Base-by-base conservation (phyloP, 2,329 filamentous ascomycete species). In the Calonectria ilicicola region DNA sequence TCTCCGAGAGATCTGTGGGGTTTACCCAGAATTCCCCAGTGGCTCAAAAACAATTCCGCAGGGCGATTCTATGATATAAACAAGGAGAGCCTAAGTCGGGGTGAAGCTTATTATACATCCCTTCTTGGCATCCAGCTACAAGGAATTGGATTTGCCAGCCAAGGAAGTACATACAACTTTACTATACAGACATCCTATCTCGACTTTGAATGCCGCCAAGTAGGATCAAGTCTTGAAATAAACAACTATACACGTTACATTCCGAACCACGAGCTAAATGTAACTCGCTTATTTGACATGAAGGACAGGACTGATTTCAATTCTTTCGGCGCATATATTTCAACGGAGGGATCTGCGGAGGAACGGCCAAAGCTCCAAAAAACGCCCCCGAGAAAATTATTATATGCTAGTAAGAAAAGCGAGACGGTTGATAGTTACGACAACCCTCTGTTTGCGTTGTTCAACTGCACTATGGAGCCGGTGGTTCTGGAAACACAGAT, bases 171-270 rank as follows among this genome's bases (percentile, higher is more conserved):
- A 3, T 65, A 65, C 51, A 23, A 58, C 23, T 72, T 72, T 35
- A 40, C 47, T 8, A 21, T 72, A 8, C 58, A 72, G 19, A 72
- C 70, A n/a, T 35, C 70, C 8, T 72, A 72, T 27, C 27, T 72
- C 17, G 60, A 72, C 44, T 60, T 68, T 23, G 32, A 44, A 15
- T 68, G 66, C n/a, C 14, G 21, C 19, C 9, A 21, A 6, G n/a
- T 58, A 5, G 15, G 21, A 23, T 46, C 42, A 10, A n/a, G 21
- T 3, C 17, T 46, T 46, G 12, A 46, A 2, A 19, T 19, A n/a
- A 7, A 19, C 9, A 19, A 19, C 7, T 21, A 46, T n/a, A 7
- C 19, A 21, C 19, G n/a, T 2, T 46, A 46, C 15, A n/a, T 46
- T n/a, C 42, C 42, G 2, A 10, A 46, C 7, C 14, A 10, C 42